Evolutionary conservation across 2,329 filamentous ascomycete species (phyloP).

Genomic region (Alternaria angustiovoidea): DNA sequence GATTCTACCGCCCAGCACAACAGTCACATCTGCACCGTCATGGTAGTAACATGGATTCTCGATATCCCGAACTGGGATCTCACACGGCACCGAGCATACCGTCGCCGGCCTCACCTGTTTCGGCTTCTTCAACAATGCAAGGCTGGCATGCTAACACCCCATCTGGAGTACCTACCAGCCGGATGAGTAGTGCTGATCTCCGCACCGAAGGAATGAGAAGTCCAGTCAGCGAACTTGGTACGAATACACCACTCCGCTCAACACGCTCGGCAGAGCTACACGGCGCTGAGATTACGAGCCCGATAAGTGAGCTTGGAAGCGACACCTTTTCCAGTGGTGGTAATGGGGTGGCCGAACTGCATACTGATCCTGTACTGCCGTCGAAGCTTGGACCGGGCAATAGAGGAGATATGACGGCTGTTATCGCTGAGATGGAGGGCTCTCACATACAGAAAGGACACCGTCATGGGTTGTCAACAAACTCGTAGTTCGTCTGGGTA

Average conservation of each 20-base stretch:
- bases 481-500: neutral
- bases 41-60: neutral
- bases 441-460: neutral
- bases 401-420: neutral
- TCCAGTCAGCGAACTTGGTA: neutral
- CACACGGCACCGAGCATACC: neutral
- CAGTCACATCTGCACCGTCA: neutral
- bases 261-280: neutral
- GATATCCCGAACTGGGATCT: neutral
- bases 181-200: neutral
- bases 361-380: neutral
- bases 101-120: neutral
- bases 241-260: neutral
- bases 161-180: neutral
- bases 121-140: neutral
- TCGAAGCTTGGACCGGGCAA: neutral
- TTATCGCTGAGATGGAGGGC: neutral
- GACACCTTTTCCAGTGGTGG: neutral
- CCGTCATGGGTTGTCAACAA: neutral
- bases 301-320: neutral
- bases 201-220: neutral
- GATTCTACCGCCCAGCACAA: neutral
- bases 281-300: neutral
- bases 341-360: neutral
- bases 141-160: neutral